These are phyloP conservation scores for Aspergillus sp. DNA, from an alignment of 2,329 filamentous ascomycete genomes.

Conservation along the genomic window DNA sequence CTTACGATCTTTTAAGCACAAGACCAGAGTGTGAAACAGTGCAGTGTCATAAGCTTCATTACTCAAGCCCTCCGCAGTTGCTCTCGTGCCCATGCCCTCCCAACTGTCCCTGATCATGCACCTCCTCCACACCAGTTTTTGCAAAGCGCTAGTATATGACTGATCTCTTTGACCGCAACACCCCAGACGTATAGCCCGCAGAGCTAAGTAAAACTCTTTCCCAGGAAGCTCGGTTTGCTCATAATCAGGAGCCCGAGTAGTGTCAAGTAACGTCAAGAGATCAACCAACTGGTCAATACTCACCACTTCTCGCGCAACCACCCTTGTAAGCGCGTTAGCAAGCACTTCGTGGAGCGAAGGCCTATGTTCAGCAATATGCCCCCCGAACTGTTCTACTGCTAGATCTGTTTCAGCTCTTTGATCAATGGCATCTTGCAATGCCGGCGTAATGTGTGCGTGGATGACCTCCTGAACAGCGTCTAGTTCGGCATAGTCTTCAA, in stretches of 20 bases:
- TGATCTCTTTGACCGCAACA: constrained; percentile 48
- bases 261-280: constrained; percentile 68
- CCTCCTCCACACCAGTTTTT: constrained; percentile 69
- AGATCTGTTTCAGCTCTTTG: constrained; percentile 69
- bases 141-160: constrained; percentile 18
- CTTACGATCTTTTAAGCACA: constrained; percentile 50
- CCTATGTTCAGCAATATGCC: constrained; percentile 50
- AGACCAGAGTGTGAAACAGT: constrained; percentile 60
- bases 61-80: constrained; percentile 69
- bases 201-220: constrained; percentile 67
- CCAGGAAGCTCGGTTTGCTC: constrained; percentile 46
- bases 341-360: constrained; percentile 66
- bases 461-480: constrained; percentile 74
- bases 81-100: constrained; percentile 58
- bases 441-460: constrained; percentile 62
- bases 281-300: constrained; percentile 49
- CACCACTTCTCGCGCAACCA: constrained; percentile 67
- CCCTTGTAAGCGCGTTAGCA: constrained; percentile 59
- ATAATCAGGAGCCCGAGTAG: constrained; percentile 37
- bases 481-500: constrained; percentile 60
- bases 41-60: constrained; percentile 59
- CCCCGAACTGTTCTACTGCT: constrained; percentile 60
- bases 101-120: constrained; percentile 81
- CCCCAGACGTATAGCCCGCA: constrained; percentile 51
- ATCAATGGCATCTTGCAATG: constrained; percentile 68